Percentiles rank a stretch among this genome's conserved stretches.
phyloP scores from a whole-genome alignment of 1,284 basidiomycete species.

The Ustilago cynodontis region DNA sequence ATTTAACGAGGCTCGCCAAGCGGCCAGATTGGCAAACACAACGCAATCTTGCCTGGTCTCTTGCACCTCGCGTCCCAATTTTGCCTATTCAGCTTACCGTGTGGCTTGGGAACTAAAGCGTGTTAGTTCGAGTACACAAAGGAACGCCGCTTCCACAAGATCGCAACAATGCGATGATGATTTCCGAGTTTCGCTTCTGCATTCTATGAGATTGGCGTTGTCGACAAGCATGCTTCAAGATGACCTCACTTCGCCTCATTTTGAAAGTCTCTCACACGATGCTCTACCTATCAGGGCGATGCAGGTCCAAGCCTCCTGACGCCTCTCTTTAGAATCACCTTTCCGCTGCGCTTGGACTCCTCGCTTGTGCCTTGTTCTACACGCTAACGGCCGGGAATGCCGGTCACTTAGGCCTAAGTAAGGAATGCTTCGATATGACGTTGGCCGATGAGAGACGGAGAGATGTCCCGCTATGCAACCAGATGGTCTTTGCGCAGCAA shows the following conservation, averaged over 20 bases:
- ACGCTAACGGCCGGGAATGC: not conserved
- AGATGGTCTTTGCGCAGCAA: not conserved
- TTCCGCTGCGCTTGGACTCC: not conserved
- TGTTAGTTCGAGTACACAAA: not conserved
- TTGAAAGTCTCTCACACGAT: no score
- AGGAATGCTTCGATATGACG: slow-evolving; percentile 1
- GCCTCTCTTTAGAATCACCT: not conserved
- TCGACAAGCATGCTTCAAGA: not conserved
- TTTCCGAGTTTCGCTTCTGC: not conserved
- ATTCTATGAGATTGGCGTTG: not conserved
- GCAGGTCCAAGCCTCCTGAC: slow-evolving; percentile 4
- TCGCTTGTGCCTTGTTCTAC: slow-evolving; percentile 7
- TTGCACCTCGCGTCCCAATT: slow-evolving; percentile 5
- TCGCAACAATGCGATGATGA: not conserved
- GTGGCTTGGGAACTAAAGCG: not conserved
- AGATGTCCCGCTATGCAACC: not conserved
- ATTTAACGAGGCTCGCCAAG: slow-evolving; percentile 11
- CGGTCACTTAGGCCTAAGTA: not conserved
- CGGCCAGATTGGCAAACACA: not conserved
- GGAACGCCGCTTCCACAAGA: slow-evolving; percentile 9
- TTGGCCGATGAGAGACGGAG: not conserved
- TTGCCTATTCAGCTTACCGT: not conserved
- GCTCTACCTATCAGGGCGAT: not conserved
- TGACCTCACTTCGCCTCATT: not conserved
- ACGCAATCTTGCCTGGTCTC: not conserved